A percentile compares a stretch with the other conserved stretches of the same genome.
These are phyloP conservation scores for Zalaria sp. DNA, from an alignment of 2,329 filamentous ascomycete genomes.

Conservation along the genomic window DNA sequence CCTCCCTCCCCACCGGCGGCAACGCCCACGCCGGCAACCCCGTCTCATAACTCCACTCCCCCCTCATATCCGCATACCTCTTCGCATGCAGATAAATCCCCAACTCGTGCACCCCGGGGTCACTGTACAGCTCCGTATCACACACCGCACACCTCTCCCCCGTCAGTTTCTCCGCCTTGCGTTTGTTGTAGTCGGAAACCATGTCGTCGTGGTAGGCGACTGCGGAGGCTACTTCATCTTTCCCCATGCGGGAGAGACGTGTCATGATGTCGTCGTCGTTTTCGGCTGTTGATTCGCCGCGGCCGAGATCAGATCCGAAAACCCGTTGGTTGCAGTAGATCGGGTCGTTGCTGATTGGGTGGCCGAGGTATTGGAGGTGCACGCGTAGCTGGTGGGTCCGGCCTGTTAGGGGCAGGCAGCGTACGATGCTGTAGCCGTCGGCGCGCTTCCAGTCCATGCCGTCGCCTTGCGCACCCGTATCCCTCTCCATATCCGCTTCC, in stretches of 20 bases:
- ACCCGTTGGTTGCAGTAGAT: constrained; percentile 93
- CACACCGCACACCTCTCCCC: constrained; percentile 71
- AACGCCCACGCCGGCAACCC: constrained; percentile 75
- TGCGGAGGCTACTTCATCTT: constrained; percentile 80
- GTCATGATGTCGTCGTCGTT: constrained; percentile 84
- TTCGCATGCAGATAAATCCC: constrained; percentile 89
- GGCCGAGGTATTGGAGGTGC: constrained; percentile 84
- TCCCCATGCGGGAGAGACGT: constrained; percentile 78
- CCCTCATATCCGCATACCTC: constrained; percentile 71
- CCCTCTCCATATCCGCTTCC: constrained; percentile 9
- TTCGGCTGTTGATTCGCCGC: constrained; percentile 50
- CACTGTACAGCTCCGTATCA: constrained; percentile 79
- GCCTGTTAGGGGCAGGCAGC: constrained; percentile 84
- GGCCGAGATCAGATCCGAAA: constrained; percentile 69
- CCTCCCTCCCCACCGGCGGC: constrained; percentile 57
- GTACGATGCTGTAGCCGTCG: constrained; percentile 83
- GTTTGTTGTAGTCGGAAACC: constrained; percentile 78
- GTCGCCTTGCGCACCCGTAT: background rate
- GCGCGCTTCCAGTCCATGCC: constrained; percentile 36
- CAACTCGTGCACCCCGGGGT: constrained; percentile 79
- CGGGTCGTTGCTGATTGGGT: constrained; percentile 93
- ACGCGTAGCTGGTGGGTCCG: constrained; percentile 91
- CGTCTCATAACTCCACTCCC: constrained; percentile 78
- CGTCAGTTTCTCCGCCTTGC: constrained; percentile 86
- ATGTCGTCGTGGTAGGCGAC: constrained; percentile 90